Evolutionary conservation across 148 eudicot genomes (phyloP), one percentile per base, ranked within the genome.

Genomic region (Vaccinium macrocarpon): DNA sequence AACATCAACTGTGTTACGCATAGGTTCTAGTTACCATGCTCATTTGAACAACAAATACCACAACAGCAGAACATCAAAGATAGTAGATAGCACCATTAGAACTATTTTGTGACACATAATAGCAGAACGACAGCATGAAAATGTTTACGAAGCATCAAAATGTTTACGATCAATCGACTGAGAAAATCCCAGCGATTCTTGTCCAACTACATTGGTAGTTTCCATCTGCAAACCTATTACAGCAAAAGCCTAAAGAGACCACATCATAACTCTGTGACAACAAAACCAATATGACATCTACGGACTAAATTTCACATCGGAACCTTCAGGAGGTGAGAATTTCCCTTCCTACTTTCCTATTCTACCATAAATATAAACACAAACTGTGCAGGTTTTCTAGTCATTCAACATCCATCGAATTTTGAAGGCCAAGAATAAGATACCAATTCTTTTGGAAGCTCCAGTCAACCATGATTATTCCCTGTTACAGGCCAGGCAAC

Each of bases 261-360:
- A n/a, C 12, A 27, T 70, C 78, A 82, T 51, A 83, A 53, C 75
- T 83, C 56, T 78, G 76, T 59, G 76, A 68, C 52, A 78, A 76
- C 87, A 78, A 84, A 76, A 81, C 64, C 82, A 82, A 81, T 81
- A 87, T 72, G 46, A 87, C 84, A 76, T 74, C 82, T 82, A 88
- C 81, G 13, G 42, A 52, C 88, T 82, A 86, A 51, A 74, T 88
- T 79, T 75, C 83, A 88, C 84, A 80, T 51, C 81, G 72, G 64
- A 21, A 61, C 57, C 86, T 61, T 66, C 76, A 23, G 32, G 53
- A 70, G 82, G 74, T 5, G 76, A 82, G 84, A 76, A 76, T 71
- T 82, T 70, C 80, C 87, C 61, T 84, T 71, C 82, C 78, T 23
- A 21, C 78, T 35, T 57, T 75, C 13, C 78, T 21, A 18, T 62